phyloP scores from a whole-genome alignment of 805 yeast species.

The Yamadazyma philogaea region DNA sequence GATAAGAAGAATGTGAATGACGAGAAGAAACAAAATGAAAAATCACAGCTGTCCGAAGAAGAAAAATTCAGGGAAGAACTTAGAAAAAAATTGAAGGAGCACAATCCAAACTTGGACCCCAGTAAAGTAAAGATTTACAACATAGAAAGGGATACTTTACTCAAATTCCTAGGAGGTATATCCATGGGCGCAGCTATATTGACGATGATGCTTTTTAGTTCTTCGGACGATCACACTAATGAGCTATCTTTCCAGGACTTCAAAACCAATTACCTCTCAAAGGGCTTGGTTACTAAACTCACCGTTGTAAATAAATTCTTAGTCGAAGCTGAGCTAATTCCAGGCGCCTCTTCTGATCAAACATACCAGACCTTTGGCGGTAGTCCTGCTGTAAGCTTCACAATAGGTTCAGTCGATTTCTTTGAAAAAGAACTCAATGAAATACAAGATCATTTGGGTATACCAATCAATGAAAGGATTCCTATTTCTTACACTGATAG shows the following conservation, averaged over 20 bases:
- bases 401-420: constrained; percentile 82
- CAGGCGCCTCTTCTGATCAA: constrained; percentile 41
- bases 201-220: constrained; percentile 11
- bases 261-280: constrained; percentile 70
- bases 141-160: constrained; percentile 17
- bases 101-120: constrained; percentile 25
- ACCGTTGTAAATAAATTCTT: constrained; percentile 68
- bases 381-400: constrained; percentile 58
- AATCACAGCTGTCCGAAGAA: constrained; percentile 29
- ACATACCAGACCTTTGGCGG: constrained; percentile 37
- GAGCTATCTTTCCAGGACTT: constrained; percentile 74
- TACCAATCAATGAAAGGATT: constrained; percentile 66
- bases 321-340: constrained; percentile 66
- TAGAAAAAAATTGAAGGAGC: constrained; percentile 27
- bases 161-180: constrained; percentile 19
- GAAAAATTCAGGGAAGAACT: constrained; percentile 34
- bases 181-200: constrained; percentile 18
- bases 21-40: constrained; percentile 15
- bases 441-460: constrained; percentile 65
- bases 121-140: constrained; percentile 32
- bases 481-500: constrained; percentile 76
- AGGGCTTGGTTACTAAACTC: constrained; percentile 72
- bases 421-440: constrained; percentile 80
- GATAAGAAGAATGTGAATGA: constrained; percentile 6
- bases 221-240: constrained; percentile 17